Evolutionary conservation across 2,329 filamentous ascomycete species (phyloP), one percentile per base, ranked within the genome.

Genomic region (Penicillium sclerotigenum): DNA sequence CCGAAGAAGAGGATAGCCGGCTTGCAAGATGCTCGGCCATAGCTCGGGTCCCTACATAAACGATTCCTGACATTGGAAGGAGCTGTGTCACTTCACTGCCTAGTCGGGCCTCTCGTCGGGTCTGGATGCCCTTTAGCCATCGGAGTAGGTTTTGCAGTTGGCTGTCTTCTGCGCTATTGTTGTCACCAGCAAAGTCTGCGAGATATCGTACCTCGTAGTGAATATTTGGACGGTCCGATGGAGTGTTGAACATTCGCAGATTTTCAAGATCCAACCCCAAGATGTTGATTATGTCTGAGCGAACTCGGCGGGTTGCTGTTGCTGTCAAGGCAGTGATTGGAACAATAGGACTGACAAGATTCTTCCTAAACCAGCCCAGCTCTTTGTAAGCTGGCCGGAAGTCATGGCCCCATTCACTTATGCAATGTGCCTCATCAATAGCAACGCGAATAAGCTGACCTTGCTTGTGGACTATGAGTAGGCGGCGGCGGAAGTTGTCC

Each of bases 371-470:
- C 86, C 90, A 97, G 2, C 84, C 87, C 7, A 97, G 81, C 20
- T 88, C 84, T 69, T 94, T 91, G 75, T 96, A 97, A 55, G 91
- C 89, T 34, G 87, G 89, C n/a, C 93, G 88, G 71, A 97, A 97
- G 73, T 97, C 93, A 71, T 97, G 92, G 1, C 93, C 93, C 93
- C 93, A 97, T 85, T 97, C 92, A 24, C 90, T 96, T 64, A 97
- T 96, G 72, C 93, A 97, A 73, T 97, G 93, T 2, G 93, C 93
- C 76, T 97, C 93, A 68, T 97, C 93, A 55, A 97, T 87, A 46
- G 89, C 93, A 60, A 97, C 85, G 14, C 93, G 85, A 10, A 88
- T 87, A n/a, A 97, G 83, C 74, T 97, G 90, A 55, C 84, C 83
- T 71, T 97, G 91, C 56, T 85, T 79, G 69, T 97, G 79, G 14